Evolutionary conservation across 2,329 filamentous ascomycete species (phyloP).

Genomic region (Podosphaera fusca): DNA sequence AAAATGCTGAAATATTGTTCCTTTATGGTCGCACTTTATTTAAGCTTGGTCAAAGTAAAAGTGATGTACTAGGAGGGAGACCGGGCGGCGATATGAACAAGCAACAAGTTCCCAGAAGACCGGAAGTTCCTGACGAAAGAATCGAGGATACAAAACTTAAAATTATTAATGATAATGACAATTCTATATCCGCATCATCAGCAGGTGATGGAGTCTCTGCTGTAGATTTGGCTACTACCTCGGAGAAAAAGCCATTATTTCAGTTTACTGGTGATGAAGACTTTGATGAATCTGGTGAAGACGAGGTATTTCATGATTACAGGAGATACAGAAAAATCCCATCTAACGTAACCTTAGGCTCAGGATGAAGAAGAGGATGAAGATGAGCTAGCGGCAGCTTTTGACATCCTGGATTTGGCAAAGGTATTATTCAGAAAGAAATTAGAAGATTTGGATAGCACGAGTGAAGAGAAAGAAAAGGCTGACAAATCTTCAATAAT

Average conservation of each 20-base stretch:
- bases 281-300: conserved; percentile 63
- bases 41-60: conserved; percentile 82
- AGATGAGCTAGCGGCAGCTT: conserved; percentile 57
- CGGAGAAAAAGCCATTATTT: conserved; percentile 54
- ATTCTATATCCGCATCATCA: background rate
- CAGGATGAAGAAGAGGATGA: conserved; percentile 34
- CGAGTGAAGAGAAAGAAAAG: conserved; percentile 24
- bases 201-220: background rate
- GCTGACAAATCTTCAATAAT: conserved; percentile 18
- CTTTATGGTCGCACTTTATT: conserved; percentile 85
- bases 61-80: conserved; percentile 74
- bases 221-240: conserved; percentile 5
- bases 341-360: conserved; percentile 18
- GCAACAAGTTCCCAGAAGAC: background rate
- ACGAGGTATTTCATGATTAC: conserved; percentile 26
- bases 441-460: conserved; percentile 24
- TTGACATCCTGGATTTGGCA: conserved; percentile 65
- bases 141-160: background rate
- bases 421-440: conserved; percentile 39
- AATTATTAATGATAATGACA: background rate
- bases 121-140: background rate
- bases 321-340: conserved; percentile 19
- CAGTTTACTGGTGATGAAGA: conserved; percentile 90
- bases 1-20: conserved; percentile 86
- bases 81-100: conserved; percentile 33